These are phyloP conservation scores for Pseudozyma hubeiensis DNA, from an alignment of 1,284 basidiomycete genomes.

Conservation along the genomic window DNA sequence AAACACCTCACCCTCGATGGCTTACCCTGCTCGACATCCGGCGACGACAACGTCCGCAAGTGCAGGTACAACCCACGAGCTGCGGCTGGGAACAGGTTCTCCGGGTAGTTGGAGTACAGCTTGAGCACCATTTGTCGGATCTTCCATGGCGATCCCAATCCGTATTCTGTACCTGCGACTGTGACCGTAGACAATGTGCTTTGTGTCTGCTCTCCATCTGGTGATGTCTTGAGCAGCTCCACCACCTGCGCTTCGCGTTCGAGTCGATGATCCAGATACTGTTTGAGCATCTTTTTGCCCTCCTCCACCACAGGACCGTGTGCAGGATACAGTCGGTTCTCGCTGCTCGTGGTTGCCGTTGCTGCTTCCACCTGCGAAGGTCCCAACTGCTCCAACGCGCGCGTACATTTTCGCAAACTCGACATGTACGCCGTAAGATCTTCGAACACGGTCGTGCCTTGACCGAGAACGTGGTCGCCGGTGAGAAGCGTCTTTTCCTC, in stretches of 20 bases:
- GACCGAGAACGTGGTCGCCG: constrained; percentile 89
- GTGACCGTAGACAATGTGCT: constrained; percentile 10
- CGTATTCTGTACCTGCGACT: constrained; percentile 10
- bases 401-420: constrained; percentile 77
- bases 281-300: constrained; percentile 74
- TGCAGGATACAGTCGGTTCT: constrained; percentile 78
- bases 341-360: constrained; percentile 30
- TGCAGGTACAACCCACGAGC: constrained; percentile 79
- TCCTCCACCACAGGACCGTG: constrained; percentile 83
- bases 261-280: constrained; percentile 84
- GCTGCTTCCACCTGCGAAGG: constrained; percentile 8
- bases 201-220: constrained; percentile 67
- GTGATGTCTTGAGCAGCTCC: constrained; percentile 71
- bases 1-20: constrained; percentile 31
- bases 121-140: constrained; percentile 57
- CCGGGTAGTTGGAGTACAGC: constrained; percentile 77
- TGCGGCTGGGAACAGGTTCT: constrained; percentile 79
- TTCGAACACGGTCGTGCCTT: constrained; percentile 90
- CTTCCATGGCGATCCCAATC: constrained; percentile 50
- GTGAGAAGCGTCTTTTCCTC: constrained; percentile 78
- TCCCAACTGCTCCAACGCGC: constrained; percentile 66
- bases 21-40: constrained; percentile 25
- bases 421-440: constrained; percentile 81
- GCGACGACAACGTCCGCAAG: constrained; percentile 75
- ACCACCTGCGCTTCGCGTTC: constrained; percentile 85